Conservation (phyloP, 2,329 filamentous ascomycete genomes). For the Chaetomiaceae sp. region DNA sequence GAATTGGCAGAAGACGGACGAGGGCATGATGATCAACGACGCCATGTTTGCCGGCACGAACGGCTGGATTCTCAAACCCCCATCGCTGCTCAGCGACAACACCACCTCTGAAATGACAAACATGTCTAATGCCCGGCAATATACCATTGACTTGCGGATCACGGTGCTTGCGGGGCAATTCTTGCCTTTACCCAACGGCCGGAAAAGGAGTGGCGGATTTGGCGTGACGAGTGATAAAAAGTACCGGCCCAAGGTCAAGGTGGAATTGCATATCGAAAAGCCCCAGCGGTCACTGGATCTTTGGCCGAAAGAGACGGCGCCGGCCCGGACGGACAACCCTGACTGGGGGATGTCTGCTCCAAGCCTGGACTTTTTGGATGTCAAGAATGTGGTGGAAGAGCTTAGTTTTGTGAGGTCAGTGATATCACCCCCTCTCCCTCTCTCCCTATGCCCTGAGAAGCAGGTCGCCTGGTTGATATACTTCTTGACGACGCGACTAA, state of each 20-base stretch:
- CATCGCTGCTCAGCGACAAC: constrained; percentile 59
- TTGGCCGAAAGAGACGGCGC: constrained; percentile 57
- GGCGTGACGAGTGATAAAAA: constrained; percentile 45
- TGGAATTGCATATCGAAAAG: constrained; percentile 75
- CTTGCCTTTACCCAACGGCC: constrained; percentile 54
- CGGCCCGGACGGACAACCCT: constrained; percentile 55
- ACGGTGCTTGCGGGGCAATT: constrained; percentile 73
- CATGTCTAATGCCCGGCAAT: constrained; percentile 37
- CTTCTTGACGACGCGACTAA: no score
- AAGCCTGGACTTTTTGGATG: constrained; percentile 54
- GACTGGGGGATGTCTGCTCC: constrained; percentile 54
- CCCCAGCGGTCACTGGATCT: constrained; percentile 38
- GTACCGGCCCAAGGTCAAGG: constrained; percentile 71
- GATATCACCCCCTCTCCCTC: no score
- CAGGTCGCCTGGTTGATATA: no score
- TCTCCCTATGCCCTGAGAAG: no score
- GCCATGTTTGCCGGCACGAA: constrained; percentile 89
- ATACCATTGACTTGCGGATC: constrained; percentile 63
- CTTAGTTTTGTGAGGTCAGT: constrained; percentile 70
- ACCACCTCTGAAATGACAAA: constrained; percentile 33
- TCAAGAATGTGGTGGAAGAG: constrained; percentile 60
- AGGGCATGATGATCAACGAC: constrained; percentile 93
- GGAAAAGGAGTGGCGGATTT: constrained; percentile 31
- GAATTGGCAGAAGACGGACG: constrained; percentile 95
- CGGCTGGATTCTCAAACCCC: constrained; percentile 83